These are phyloP conservation scores for Epichloe coenophiala DNA, from an alignment of 2,329 filamentous ascomycete genomes.

Conservation along the genomic window DNA sequence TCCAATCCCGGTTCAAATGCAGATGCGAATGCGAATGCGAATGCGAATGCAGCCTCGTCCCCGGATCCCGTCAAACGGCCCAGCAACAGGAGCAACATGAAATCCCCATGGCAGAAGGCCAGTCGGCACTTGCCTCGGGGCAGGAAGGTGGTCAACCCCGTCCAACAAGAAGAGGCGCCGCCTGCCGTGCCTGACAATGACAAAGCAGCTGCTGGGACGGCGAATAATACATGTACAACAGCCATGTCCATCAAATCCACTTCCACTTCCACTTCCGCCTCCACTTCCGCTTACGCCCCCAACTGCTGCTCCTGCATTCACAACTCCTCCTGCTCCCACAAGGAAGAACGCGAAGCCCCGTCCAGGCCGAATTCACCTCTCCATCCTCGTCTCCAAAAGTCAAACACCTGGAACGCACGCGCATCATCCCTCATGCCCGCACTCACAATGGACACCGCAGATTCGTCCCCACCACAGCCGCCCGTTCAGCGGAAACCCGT, in stretches of 20 bases:
- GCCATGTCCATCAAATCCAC: background rate
- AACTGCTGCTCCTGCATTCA: background rate
- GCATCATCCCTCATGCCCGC: conserved; percentile 23
- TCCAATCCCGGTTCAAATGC: conserved; percentile 14
- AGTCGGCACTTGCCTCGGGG: conserved; percentile 7
- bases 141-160: conserved; percentile 5
- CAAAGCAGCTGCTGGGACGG: background rate
- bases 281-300: background rate
- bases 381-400: conserved; percentile 15
- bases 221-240: background rate
- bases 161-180: conserved; percentile 11
- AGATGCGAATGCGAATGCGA: background rate
- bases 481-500: conserved; percentile 14
- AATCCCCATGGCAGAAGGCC: conserved; percentile 13
- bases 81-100: conserved; percentile 1
- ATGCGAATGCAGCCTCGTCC: background rate
- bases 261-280: too few species aligned
- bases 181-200: background rate
- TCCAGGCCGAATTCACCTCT: conserved; percentile 11
- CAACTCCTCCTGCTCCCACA: background rate
- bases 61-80: background rate
- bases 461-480: conserved; percentile 9
- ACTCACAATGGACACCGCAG: conserved; percentile 22
- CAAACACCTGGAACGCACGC: conserved; percentile 23
- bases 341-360: background rate